Percentiles rank a stretch among this genome's conserved stretches.
These are phyloP conservation scores for Ascochyta koolunga DNA, from an alignment of 2,329 filamentous ascomycete species.

Conservation along the genomic window DNA sequence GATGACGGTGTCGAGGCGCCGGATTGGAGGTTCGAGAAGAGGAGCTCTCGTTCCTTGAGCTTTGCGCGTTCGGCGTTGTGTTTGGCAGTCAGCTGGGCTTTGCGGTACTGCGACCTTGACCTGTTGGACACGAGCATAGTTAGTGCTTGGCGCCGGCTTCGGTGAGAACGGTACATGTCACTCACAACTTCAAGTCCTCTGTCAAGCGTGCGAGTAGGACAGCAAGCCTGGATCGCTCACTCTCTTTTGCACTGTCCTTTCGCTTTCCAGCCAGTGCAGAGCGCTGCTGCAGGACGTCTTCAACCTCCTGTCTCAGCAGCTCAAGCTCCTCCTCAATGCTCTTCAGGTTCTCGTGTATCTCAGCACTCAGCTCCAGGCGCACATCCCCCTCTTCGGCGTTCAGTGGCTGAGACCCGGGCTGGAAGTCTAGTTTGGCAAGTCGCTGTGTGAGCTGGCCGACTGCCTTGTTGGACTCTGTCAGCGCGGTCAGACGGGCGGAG, in stretches of 20 bases:
- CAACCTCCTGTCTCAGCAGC: slow-evolving; percentile 76
- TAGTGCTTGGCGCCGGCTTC: not conserved
- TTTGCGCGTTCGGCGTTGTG: slow-evolving; percentile 75
- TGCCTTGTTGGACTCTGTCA: slow-evolving; percentile 61
- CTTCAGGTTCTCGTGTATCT: slow-evolving; percentile 79
- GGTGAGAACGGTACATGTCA: slow-evolving; percentile 28
- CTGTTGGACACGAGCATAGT: slow-evolving; percentile 40
- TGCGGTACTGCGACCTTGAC: slow-evolving; percentile 73
- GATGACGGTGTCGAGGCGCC: slow-evolving; percentile 43
- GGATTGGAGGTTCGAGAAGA: slow-evolving; percentile 69
- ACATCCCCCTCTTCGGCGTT: slow-evolving; percentile 67
- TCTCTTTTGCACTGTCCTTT: slow-evolving; percentile 61
- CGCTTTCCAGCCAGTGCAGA: slow-evolving; percentile 39
- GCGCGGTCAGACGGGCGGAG: slow-evolving; percentile 56
- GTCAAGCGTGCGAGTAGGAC: slow-evolving; percentile 70
- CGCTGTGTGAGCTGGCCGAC: slow-evolving; percentile 62
- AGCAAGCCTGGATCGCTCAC: slow-evolving; percentile 68
- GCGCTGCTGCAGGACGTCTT: slow-evolving; percentile 64
- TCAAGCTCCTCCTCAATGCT: slow-evolving; percentile 85
- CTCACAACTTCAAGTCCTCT: slow-evolving; percentile 74
- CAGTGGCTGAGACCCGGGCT: slow-evolving; percentile 65
- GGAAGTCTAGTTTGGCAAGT: slow-evolving; percentile 65
- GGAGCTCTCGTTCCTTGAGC: slow-evolving; percentile 74
- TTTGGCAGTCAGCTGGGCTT: slow-evolving; percentile 80
- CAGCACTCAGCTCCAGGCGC: slow-evolving; percentile 74